phyloP scores from a whole-genome alignment of 257 asterid genomes.

The Solanum paucissectum region DNA sequence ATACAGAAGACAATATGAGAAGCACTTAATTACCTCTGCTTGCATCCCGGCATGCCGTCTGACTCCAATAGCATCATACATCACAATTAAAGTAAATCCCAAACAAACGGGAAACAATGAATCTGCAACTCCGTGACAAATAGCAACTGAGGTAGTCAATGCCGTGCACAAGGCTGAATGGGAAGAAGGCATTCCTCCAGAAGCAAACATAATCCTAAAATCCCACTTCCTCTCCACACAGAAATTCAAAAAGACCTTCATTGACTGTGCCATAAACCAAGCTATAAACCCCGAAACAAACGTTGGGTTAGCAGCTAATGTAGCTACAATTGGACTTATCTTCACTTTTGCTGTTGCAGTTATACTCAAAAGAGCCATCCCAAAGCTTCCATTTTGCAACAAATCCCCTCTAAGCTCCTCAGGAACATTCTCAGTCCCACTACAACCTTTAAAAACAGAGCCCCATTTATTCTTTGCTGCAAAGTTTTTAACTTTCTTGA shows the following conservation, averaged over 20 bases:
- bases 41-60: slow-evolving; percentile 93
- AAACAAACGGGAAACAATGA: slow-evolving; percentile 82
- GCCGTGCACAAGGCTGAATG: slow-evolving; percentile 92
- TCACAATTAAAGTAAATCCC: slow-evolving; percentile 83
- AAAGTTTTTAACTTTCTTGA: slow-evolving; percentile 30
- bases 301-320: slow-evolving; percentile 73
- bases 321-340: slow-evolving; percentile 69
- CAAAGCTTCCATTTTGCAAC: slow-evolving; percentile 52
- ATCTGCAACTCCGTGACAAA: slow-evolving; percentile 81
- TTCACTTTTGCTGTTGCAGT: slow-evolving; percentile 75
- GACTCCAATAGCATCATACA: slow-evolving; percentile 89
- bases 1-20: not conserved
- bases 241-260: slow-evolving; percentile 67
- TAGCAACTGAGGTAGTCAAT: slow-evolving; percentile 74
- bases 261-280: slow-evolving; percentile 58
- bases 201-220: slow-evolving; percentile 57
- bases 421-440: slow-evolving; percentile 11
- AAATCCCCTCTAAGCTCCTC: not conserved
- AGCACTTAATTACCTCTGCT: slow-evolving; percentile 46
- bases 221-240: slow-evolving; percentile 86
- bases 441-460: slow-evolving; percentile 7
- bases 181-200: slow-evolving; percentile 91
- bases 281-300: slow-evolving; percentile 72
- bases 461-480: slow-evolving; percentile 20
- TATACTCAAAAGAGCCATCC: slow-evolving; percentile 59